Evolutionary conservation across 768 basidiomycete genomes (phyloP).

Genomic region (Lactifluus piperatus): DNA sequence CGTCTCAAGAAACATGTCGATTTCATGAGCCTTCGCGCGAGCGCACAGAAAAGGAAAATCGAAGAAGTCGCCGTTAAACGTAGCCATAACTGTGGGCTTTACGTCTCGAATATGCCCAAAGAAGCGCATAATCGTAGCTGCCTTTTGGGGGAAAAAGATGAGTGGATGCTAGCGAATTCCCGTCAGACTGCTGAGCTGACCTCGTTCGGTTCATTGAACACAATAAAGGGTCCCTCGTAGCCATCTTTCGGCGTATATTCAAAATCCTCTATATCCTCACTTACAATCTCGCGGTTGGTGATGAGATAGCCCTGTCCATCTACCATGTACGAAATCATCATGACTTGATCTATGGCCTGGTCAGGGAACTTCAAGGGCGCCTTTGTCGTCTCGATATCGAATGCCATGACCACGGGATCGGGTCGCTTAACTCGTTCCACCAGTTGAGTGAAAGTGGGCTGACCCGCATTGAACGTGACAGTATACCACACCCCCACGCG

Average conservation of each 20-base stretch:
- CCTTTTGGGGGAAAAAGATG: slow-evolving; percentile 35
- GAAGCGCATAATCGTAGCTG: slow-evolving; percentile 74
- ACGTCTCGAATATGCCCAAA: slow-evolving; percentile 91
- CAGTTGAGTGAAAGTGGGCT: slow-evolving; percentile 62
- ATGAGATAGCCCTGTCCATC: slow-evolving; percentile 97
- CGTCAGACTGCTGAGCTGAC: slow-evolving; percentile 31
- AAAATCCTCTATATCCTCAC: slow-evolving; percentile 96
- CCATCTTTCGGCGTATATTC: slow-evolving; percentile 99
- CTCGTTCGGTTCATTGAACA: slow-evolving; percentile 94
- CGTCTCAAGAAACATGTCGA: slow-evolving; percentile 93
- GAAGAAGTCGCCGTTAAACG: slow-evolving; percentile 99
- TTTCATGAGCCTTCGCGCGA: slow-evolving; percentile 76
- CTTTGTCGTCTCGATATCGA: slow-evolving; percentile 98
- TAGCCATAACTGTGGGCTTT: slow-evolving; percentile 94
- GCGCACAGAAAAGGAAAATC: slow-evolving; percentile 96
- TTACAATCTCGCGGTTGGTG: slow-evolving; percentile 94
- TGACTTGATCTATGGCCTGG: slow-evolving; percentile 91
- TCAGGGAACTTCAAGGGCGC: slow-evolving; percentile 99
- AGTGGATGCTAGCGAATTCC: not conserved
- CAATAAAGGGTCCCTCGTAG: slow-evolving; percentile 91
- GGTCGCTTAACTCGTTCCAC: slow-evolving; percentile 92
- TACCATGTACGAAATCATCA: slow-evolving; percentile 99
- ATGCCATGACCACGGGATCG: slow-evolving; percentile 98
- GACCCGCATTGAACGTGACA: slow-evolving; percentile 74
- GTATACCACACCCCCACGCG: slow-evolving; percentile 98